Evolutionary conservation across 768 basidiomycete genomes (phyloP), one percentile per base, ranked within the genome.

Genomic region (Trametes maxima): DNA sequence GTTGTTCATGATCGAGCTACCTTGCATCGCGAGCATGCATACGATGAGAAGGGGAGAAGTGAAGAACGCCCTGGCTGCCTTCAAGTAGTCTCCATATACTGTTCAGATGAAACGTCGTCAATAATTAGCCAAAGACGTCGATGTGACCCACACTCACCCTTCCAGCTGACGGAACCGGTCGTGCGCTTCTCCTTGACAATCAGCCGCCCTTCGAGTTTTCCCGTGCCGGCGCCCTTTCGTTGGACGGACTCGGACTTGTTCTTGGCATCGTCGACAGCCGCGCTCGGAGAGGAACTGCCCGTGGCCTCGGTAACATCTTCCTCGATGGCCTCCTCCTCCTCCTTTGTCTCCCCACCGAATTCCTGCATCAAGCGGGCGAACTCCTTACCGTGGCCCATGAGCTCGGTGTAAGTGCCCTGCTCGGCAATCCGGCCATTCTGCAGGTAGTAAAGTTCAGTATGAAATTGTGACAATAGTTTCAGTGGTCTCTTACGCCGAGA

Each of bases 131-230:
- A 3, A 7, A 22, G 17, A 0, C 49, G 10, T 14, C 21, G 28
- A 46, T 33, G 14, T 6, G 13, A 44, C 14, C 12, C 14, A 17
- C 8, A 16, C 74, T 54, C 58, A 84, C 85, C 79, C 68, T 66
- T 70, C 68, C 74, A 76, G 7, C 83, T 78, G 12, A 86, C 81
- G 4, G 85, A 85, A 5, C 88, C 89, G 0, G 84, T 87, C n/a
- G 80, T 80, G 13, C 89, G 78, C 65, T 77, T 78, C 72, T 91
- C 89, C 42, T 83, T 82, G 4, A 84, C 79, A 51, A 90, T 88
- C 24, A 91, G 76, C 21, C 83, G 79, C 11, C 88, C 88, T 70
- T 87, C 86, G 0, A 86, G 73, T 70, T 83, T 87, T 3, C 86
- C 87, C 0, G 79, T 85, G 0, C 86, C 87, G 0, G 78, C 77